Base-by-base conservation (phyloP, 805 yeast genomes). In the Naumovozyma castellii region DNA sequence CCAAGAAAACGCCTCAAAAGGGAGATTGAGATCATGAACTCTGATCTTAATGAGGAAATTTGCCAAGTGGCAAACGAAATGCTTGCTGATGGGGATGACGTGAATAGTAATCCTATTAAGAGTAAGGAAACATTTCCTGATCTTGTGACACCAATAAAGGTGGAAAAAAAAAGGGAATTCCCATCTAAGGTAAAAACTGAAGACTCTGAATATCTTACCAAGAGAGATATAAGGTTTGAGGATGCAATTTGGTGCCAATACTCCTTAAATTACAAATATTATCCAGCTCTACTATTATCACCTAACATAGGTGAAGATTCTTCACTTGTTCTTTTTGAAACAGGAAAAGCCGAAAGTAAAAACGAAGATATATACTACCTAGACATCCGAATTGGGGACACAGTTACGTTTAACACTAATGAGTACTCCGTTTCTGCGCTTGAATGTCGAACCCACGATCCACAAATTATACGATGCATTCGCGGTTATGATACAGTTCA, bases 311-410 rank as follows among this genome's bases (percentile, higher is more conserved):
- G 34, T 2, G 30, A 43, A 2, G 46, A 45, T 14, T 34, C 30
- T 10, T 43, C 45, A 13, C 40, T 43, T 31, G 57, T 59, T 6
- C 32, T 42, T 8, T 56, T 55, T 37, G 57, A 50, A 28, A 38
- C 48, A 3, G 56, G 53, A 3, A 32, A 43, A 35, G 39, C 49
- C 3, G 22, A 37, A 12, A 45, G 45, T 1, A 51, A 50, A 22
- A 42, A 42, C 16, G 54, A 51, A n/a, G 48, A 67, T 51, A 34
- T 75, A 61, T 50, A 57, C 68, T 30, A 65, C 53, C 57, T 80
- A 17, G 83, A 75, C 51, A 56, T 80, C 2, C 55, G 75, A 32
- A 57, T 79, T 14, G 85, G 84, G 2, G 86, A 80, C 46, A 50
- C 42, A 1, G 66, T 80, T 1, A 59, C 60, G 13, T 46, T 69